These are phyloP conservation scores for Rubia tinctorum DNA, from an alignment of 305 asterid species.

Conservation along the genomic window DNA sequence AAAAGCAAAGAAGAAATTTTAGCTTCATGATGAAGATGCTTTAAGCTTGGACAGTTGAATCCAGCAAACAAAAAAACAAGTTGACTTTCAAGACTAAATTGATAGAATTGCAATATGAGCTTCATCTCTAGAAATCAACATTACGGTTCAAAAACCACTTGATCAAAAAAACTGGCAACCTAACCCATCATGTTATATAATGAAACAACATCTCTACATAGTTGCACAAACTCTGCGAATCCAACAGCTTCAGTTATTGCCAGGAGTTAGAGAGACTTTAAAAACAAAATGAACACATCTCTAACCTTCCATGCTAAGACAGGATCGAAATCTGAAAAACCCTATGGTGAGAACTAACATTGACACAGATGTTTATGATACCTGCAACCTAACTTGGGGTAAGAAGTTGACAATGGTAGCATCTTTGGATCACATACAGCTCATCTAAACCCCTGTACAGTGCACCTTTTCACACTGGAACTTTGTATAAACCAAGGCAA, in stretches of 20 bases:
- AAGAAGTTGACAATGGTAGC: background rate
- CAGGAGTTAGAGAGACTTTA: conserved; percentile 5
- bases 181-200: conserved; percentile 14
- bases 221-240: background rate
- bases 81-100: background rate
- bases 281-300: conserved; percentile 14
- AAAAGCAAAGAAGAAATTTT: no score
- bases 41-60: background rate
- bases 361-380: conserved; percentile 16
- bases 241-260: conserved; percentile 6
- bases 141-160: background rate
- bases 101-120: background rate
- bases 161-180: background rate
- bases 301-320: conserved; percentile 7
- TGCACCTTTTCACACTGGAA: background rate
- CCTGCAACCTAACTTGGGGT: conserved; percentile 19
- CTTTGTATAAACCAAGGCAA: background rate
- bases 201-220: background rate
- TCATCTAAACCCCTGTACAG: conserved; percentile 11
- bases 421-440: background rate
- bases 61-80: background rate
- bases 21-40: background rate
- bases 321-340: background rate
- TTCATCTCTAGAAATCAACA: background rate
- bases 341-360: conserved; percentile 10